phyloP scores from a whole-genome alignment of 2,329 filamentous ascomycete genomes.

The Trichoderma sp. region DNA sequence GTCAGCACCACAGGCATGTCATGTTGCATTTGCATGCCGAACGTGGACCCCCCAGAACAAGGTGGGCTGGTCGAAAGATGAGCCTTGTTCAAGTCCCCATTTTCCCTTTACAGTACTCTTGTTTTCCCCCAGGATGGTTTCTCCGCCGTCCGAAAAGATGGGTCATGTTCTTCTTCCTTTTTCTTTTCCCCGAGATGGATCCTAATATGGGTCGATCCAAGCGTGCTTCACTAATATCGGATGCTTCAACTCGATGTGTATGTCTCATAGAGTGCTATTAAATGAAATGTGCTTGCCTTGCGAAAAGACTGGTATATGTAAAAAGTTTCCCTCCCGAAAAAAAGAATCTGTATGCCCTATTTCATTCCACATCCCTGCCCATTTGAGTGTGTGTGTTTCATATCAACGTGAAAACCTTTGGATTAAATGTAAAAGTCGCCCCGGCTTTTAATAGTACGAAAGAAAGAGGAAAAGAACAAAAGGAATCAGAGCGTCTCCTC shows the following conservation, averaged over 20 bases:
- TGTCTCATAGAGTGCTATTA: not conserved
- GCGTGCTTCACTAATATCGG: not conserved
- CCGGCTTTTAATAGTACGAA: not conserved
- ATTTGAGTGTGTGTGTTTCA: not conserved
- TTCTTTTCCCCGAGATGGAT: not conserved
- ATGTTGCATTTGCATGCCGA: not conserved
- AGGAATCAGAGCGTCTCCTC: not conserved
- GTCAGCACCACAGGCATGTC: not conserved
- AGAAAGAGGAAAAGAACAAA: not conserved
- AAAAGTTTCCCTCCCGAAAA: not conserved
- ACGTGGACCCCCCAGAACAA: not conserved
- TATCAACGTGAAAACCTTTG: not conserved
- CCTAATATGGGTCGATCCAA: not conserved
- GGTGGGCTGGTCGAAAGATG: not conserved
- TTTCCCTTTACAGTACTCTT: not conserved
- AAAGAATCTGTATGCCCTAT: not conserved
- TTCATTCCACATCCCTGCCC: not conserved
- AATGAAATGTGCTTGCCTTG: not conserved
- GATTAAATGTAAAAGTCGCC: not conserved
- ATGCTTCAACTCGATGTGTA: not conserved
- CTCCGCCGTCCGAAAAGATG: not conserved
- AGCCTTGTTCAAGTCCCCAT: not conserved
- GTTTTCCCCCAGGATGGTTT: not conserved
- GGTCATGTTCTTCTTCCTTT: not conserved
- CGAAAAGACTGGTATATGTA: not conserved